Evolutionary conservation across 176 grass and related monocot species (phyloP).

Genomic region (Metroxylon sagu): DNA sequence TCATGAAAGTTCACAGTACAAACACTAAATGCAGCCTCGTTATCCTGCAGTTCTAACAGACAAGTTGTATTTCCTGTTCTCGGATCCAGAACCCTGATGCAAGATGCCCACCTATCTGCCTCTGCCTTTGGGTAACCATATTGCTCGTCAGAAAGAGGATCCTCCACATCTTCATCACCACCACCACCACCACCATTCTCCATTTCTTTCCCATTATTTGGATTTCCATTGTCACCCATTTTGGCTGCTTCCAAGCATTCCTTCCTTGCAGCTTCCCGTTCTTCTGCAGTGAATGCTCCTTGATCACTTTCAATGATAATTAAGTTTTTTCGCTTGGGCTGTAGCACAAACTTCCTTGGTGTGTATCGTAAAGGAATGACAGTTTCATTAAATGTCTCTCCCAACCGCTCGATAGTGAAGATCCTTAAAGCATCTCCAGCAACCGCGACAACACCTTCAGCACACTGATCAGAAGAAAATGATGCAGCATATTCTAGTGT

Average conservation of each 20-base stretch:
- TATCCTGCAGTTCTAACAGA: slow-evolving; percentile 86
- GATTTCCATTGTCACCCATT: slow-evolving; percentile 62
- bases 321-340: slow-evolving; percentile 77
- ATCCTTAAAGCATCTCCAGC: slow-evolving; percentile 84
- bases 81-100: slow-evolving; percentile 96
- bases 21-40: slow-evolving; percentile 85
- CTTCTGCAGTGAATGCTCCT: slow-evolving; percentile 80
- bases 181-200: slow-evolving; percentile 76
- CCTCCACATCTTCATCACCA: slow-evolving; percentile 42
- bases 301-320: slow-evolving; percentile 93
- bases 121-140: slow-evolving; percentile 93
- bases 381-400: slow-evolving; percentile 96
- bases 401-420: slow-evolving; percentile 83
- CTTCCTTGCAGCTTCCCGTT: slow-evolving; percentile 79
- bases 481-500: slow-evolving; percentile 90
- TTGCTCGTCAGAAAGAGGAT: slow-evolving; percentile 85
- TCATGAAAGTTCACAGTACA: slow-evolving; percentile 97
- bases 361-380: slow-evolving; percentile 84
- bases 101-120: slow-evolving; percentile 89
- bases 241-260: slow-evolving; percentile 73
- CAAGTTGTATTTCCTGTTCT: slow-evolving; percentile 75
- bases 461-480: slow-evolving; percentile 94
- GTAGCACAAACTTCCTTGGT: slow-evolving; percentile 85
- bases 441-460: slow-evolving; percentile 94
- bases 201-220: slow-evolving; percentile 54